Conservation (phyloP, 2,329 filamentous ascomycete genomes). For the Diaporthe citriasiana region DNA sequence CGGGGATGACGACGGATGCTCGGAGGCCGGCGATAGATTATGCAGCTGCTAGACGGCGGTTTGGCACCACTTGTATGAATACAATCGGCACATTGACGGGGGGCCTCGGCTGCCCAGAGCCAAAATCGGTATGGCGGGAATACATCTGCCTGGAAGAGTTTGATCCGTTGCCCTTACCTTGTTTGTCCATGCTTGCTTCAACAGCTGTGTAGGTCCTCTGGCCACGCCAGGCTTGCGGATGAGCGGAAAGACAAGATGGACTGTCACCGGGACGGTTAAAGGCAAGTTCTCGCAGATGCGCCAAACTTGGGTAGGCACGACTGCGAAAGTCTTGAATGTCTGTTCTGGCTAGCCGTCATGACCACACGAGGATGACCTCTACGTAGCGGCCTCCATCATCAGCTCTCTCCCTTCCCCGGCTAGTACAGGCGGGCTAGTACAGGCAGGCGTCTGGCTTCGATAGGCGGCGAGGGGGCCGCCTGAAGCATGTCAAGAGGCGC, state of each 20-base stretch:
- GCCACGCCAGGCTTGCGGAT: neutral
- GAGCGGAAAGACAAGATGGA: neutral
- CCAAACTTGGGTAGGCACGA: neutral
- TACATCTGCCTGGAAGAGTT: neutral
- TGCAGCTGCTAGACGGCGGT: constrained; percentile 18
- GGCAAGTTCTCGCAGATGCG: neutral
- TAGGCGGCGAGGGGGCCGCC: neutral
- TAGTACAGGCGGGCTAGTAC: too few species aligned
- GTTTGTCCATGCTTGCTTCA: neutral
- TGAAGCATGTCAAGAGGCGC: neutral
- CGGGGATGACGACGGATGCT: neutral
- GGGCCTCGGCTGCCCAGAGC: neutral
- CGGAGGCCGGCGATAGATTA: constrained; percentile 19
- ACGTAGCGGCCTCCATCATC: neutral
- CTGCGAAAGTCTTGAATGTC: neutral
- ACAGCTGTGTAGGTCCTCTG: too few species aligned
- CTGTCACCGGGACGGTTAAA: neutral
- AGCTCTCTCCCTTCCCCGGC: neutral
- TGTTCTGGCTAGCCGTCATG: neutral
- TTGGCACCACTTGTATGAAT: constrained; percentile 23
- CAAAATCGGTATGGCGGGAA: neutral
- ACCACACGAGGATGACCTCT: neutral
- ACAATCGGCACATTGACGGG: constrained; percentile 9
- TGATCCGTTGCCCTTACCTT: neutral
- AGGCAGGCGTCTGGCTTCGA: neutral